Conservation (phyloP, 257 asterid genomes). For the Thymus mandschuricus region DNA sequence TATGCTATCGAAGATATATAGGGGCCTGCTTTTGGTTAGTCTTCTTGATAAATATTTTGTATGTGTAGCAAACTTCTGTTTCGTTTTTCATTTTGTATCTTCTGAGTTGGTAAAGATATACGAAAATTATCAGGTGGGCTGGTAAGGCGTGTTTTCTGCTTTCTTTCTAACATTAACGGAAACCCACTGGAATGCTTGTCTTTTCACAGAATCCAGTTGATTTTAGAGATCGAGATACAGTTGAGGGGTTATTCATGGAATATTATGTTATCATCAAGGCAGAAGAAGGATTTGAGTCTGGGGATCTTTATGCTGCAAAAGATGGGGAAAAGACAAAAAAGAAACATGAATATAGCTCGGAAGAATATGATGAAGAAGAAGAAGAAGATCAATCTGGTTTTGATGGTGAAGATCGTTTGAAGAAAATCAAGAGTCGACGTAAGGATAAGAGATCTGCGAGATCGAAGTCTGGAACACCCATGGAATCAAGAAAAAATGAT, state of each 20-base stretch:
- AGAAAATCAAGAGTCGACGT: conserved; percentile 28
- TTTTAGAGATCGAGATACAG: conserved; percentile 60
- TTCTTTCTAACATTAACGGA: conserved; percentile 15
- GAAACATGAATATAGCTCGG: conserved; percentile 40
- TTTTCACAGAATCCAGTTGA: conserved; percentile 66
- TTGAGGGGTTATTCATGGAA: conserved; percentile 81
- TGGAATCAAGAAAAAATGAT: conserved; percentile 45
- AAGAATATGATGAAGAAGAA: conserved; percentile 47
- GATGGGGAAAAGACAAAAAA: conserved; percentile 34
- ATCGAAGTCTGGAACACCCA: conserved; percentile 32
- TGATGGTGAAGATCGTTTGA: conserved; percentile 39
- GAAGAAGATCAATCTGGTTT: conserved; percentile 41
- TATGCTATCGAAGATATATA: conserved; percentile 17
- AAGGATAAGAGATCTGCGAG: conserved; percentile 40
- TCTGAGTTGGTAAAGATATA: not conserved
- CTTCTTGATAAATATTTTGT: conserved; percentile 20
- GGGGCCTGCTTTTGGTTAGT: not conserved
- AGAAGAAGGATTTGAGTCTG: conserved; percentile 43
- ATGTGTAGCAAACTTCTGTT: not conserved
- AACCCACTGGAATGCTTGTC: conserved; percentile 29
- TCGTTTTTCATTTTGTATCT: conserved; percentile 7
- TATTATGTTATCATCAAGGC: conserved; percentile 61
- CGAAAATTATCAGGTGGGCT: not conserved
- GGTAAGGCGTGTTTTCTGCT: conserved; percentile 3
- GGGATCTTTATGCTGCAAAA: conserved; percentile 51